Evolutionary conservation across 2,329 filamentous ascomycete genomes (phyloP).

Genomic region (Tolypocladium pustulatum): DNA sequence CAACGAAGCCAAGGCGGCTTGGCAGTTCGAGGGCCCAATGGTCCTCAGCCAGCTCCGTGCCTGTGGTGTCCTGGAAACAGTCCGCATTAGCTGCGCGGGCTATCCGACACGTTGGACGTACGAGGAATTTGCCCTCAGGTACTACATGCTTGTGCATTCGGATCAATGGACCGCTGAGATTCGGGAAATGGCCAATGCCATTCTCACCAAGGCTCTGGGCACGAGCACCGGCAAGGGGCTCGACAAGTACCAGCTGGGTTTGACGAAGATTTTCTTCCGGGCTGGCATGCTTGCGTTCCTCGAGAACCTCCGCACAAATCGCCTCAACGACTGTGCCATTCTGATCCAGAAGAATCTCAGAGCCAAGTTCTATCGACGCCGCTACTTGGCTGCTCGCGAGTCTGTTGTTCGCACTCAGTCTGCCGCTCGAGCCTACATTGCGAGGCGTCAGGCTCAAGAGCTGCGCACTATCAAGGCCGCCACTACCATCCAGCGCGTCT

Average conservation of each 20-base stretch:
- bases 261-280: slow-evolving; percentile 99
- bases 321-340: slow-evolving; percentile 86
- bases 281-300: slow-evolving; percentile 98
- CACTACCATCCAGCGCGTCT: slow-evolving; percentile 89
- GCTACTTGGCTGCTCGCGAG: slow-evolving; percentile 77
- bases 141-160: slow-evolving; percentile 96
- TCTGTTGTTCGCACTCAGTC: slow-evolving; percentile 76
- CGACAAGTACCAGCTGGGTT: slow-evolving; percentile 94
- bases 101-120: slow-evolving; percentile 99
- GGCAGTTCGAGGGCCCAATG: slow-evolving; percentile 99
- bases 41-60: slow-evolving; percentile 93
- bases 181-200: slow-evolving; percentile 84
- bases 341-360: slow-evolving; percentile 98
- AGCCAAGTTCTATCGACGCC: slow-evolving; percentile 88
- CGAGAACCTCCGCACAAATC: slow-evolving; percentile 82
- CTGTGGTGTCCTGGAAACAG: slow-evolving; percentile 97
- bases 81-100: slow-evolving; percentile 92
- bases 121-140: slow-evolving; percentile 92
- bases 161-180: slow-evolving; percentile 89
- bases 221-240: slow-evolving; percentile 61
- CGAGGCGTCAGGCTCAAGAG: slow-evolving; percentile 68
- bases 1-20: slow-evolving; percentile 91
- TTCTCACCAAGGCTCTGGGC: slow-evolving; percentile 79
- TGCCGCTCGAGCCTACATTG: slow-evolving; percentile 63
- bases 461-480: slow-evolving; percentile 76